Percentiles rank a stretch among this genome's conserved stretches.
Conservation (phyloP, 352 stramenopile species). For the Phytophthora melonis region DNA sequence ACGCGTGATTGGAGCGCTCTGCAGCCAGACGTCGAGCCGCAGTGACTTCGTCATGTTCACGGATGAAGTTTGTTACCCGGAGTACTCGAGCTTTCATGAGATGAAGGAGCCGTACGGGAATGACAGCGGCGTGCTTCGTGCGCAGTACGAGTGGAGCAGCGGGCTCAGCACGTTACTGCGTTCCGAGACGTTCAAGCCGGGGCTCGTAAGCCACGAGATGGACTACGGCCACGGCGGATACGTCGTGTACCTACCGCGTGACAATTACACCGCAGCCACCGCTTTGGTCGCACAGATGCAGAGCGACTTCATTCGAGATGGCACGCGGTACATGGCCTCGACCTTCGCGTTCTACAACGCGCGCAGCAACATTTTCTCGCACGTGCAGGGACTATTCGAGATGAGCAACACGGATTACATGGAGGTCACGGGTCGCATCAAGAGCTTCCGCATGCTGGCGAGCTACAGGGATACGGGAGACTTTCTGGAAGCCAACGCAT, state of each 20-base stretch:
- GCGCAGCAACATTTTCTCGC: conserved; percentile 80
- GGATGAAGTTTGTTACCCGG: conserved; percentile 76
- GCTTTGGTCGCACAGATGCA: conserved; percentile 59
- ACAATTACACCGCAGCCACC: conserved; percentile 67
- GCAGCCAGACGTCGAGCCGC: conserved; percentile 47
- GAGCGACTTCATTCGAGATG: conserved; percentile 68
- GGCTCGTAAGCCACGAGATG: conserved; percentile 72
- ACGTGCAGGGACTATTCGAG: conserved; percentile 77
- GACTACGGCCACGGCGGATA: conserved; percentile 82
- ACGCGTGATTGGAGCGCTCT: conserved; percentile 63
- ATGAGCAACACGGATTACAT: conserved; percentile 86
- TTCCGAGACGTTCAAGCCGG: conserved; percentile 78
- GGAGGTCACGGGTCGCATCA: conserved; percentile 70
- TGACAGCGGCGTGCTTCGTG: conserved; percentile 35
- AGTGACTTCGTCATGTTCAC: conserved; percentile 78
- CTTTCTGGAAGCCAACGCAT: conserved; percentile 62
- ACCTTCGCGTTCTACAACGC: conserved; percentile 82
- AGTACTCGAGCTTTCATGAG: conserved; percentile 55
- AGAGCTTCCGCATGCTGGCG: conserved; percentile 75
- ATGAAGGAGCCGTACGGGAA: conserved; percentile 65
- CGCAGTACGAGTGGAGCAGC: conserved; percentile 57
- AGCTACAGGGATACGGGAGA: conserved; percentile 55
- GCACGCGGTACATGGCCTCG: conserved; percentile 65
- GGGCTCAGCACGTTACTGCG: conserved; percentile 55
- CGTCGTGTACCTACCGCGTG: conserved; percentile 71